A percentile compares a stretch with the other conserved stretches of the same genome.
These are phyloP conservation scores for Leccinum subtestaceum DNA, from an alignment of 768 basidiomycete genomes.

Conservation along the genomic window DNA sequence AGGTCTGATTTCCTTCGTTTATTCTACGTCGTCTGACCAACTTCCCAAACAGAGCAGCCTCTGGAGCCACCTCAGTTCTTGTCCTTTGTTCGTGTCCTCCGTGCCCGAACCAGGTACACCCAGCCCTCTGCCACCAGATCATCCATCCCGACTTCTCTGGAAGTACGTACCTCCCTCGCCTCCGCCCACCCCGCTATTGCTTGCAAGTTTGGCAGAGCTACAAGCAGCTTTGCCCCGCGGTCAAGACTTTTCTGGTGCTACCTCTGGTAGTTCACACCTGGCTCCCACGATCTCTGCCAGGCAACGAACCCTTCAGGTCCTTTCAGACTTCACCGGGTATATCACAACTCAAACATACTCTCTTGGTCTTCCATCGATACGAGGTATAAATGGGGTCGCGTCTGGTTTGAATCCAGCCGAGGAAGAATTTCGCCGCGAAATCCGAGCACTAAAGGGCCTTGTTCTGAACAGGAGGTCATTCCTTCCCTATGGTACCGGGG, in stretches of 20 bases:
- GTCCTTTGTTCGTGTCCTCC: conserved; percentile 47
- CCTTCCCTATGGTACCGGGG: conserved; percentile 4
- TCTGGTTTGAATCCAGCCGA: conserved; percentile 33
- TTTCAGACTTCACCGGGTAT: conserved; percentile 76
- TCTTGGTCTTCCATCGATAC: conserved; percentile 16
- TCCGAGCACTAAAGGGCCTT: conserved; percentile 74
- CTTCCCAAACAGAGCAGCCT: conserved; percentile 40
- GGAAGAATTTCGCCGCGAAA: conserved; percentile 71
- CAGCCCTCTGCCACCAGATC: conserved; percentile 9
- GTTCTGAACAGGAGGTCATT: conserved; percentile 65
- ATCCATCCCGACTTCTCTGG: conserved; percentile 36
- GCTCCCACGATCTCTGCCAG: conserved; percentile 33
- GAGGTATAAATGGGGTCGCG: conserved; percentile 15
- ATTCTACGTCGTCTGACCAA: neutral
- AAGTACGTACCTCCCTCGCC: conserved; percentile 34
- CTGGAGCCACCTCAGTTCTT: conserved; percentile 57
- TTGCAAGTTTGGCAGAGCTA: conserved; percentile 22
- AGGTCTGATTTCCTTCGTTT: conserved; percentile 41
- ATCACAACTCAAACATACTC: conserved; percentile 71
- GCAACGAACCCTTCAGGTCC: conserved; percentile 62
- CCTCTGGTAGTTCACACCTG: conserved; percentile 3
- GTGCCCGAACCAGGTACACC: conserved; percentile 11
- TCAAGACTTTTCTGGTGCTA: conserved; percentile 15
- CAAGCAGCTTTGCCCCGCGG: conserved; percentile 20
- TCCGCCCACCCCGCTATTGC: conserved; percentile 29